Percentiles rank a stretch among this genome's conserved stretches.
phyloP scores from a whole-genome alignment of 176 grass and related monocot genomes.

The Olyra latifolia region DNA sequence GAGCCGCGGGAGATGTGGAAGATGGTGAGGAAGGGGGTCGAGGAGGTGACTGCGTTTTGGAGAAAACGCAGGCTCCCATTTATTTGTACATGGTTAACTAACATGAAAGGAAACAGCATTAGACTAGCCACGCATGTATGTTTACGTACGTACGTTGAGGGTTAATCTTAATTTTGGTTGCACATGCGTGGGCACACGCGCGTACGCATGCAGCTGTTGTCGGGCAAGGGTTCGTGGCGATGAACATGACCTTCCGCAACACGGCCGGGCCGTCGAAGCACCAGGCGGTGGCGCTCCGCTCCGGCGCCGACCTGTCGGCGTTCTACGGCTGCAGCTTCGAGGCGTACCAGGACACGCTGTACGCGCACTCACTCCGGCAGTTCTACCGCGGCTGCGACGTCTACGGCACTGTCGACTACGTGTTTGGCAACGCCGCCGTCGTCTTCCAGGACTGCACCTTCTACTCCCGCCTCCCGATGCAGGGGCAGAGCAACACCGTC shows the following conservation, averaged over 20 bases:
- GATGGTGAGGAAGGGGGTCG: no score
- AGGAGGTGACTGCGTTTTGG: no score
- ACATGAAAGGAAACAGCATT: neutral
- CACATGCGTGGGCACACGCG: neutral
- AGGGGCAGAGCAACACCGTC: constrained; percentile 74
- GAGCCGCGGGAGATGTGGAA: no score
- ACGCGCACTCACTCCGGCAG: constrained; percentile 78
- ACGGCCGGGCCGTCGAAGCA: constrained; percentile 59
- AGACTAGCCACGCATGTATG: neutral
- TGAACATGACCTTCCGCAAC: constrained; percentile 79
- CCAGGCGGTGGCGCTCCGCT: constrained; percentile 70
- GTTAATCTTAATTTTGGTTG: neutral
- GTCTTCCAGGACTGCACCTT: constrained; percentile 73
- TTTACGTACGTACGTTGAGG: neutral
- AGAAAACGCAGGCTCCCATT: no score
- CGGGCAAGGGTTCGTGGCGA: constrained; percentile 66
- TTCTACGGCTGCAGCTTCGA: constrained; percentile 75
- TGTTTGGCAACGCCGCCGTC: constrained; percentile 82
- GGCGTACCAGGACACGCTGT: constrained; percentile 77
- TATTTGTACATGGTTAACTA: neutral
- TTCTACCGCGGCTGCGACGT: constrained; percentile 77
- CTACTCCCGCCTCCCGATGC: constrained; percentile 61
- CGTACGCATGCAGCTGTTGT: constrained; percentile 38
- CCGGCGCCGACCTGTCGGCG: constrained; percentile 59
- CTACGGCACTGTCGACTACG: constrained; percentile 75